Evolutionary conservation across 352 stramenopile species (phyloP).

Genomic region (Elongisporangium anandrum): DNA sequence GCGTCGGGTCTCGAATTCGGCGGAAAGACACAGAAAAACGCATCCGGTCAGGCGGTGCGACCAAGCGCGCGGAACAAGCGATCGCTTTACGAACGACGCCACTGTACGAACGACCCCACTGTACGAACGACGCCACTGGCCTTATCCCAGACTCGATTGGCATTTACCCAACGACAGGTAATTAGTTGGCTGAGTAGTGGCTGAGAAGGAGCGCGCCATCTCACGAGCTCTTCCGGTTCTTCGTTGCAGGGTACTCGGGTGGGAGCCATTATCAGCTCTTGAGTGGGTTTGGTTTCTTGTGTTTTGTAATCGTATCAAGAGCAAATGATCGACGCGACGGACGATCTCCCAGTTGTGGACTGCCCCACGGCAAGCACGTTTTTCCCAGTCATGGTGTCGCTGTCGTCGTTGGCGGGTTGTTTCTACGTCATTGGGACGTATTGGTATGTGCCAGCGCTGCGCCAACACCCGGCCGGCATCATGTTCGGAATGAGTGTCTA

Average conservation of each 20-base stretch:
- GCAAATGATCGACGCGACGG: not conserved
- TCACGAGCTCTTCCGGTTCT: not conserved
- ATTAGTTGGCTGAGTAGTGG: not conserved
- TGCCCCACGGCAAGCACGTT: constrained; percentile 42
- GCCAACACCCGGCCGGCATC: constrained; percentile 78
- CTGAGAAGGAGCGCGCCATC: not conserved
- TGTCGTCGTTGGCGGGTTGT: constrained; percentile 64
- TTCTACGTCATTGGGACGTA: constrained; percentile 79
- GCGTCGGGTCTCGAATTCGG: not conserved
- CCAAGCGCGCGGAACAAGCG: not conserved
- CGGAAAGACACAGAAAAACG: not conserved
- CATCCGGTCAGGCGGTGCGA: not conserved
- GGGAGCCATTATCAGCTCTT: too few relatives aligned
- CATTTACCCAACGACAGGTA: not conserved
- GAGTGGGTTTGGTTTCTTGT: not conserved
- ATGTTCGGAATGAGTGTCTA: constrained; percentile 88
- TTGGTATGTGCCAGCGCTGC: constrained; percentile 53
- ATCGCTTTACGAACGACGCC: not conserved
- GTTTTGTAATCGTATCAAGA: not conserved
- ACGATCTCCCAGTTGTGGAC: constrained; percentile 10
- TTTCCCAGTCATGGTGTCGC: constrained; percentile 58
- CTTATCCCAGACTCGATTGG: not conserved
- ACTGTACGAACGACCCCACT: too few relatives aligned
- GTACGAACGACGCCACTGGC: not conserved
- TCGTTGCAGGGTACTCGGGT: not conserved